These are phyloP conservation scores for Populus hybrid DNA, from an alignment of 441 rosid species.

Conservation along the genomic window DNA sequence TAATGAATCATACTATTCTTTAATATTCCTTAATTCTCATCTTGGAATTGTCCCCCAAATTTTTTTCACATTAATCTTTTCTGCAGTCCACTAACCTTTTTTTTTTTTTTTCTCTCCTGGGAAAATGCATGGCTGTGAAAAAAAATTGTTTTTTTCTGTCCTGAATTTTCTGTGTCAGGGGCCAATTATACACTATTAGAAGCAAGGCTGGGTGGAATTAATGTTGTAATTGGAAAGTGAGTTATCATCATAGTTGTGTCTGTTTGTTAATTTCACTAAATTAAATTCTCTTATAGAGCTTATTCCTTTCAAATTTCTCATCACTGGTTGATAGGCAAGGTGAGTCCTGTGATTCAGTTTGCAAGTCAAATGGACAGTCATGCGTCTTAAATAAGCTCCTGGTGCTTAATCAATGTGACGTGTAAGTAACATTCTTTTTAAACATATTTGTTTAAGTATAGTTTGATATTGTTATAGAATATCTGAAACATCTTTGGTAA, in stretches of 20 bases:
- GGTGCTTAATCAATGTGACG: conserved; percentile 81
- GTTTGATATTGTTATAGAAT: background rate
- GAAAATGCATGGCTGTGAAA: background rate
- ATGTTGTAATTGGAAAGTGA: conserved; percentile 74
- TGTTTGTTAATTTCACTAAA: conserved; percentile 8
- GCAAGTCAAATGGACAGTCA: conserved; percentile 76
- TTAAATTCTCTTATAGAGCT: conserved; percentile 5
- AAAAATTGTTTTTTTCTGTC: background rate
- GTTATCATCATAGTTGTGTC: conserved; percentile 15
- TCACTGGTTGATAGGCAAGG: conserved; percentile 60
- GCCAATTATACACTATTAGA: conserved; percentile 45
- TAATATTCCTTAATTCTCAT: background rate
- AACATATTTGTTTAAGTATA: background rate
- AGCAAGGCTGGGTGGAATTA: conserved; percentile 75
- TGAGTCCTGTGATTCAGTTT: conserved; percentile 80
- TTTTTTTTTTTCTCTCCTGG: background rate
- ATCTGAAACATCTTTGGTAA: background rate
- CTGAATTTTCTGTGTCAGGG: conserved; percentile 33
- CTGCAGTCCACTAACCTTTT: background rate
- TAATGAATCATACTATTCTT: background rate
- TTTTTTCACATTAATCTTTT: background rate
- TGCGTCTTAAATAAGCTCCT: conserved; percentile 83
- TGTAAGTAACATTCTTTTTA: conserved; percentile 41
- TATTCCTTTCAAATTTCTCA: conserved; percentile 19
- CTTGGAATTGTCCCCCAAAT: background rate